A percentile compares a stretch with the other conserved stretches of the same genome.
These are phyloP conservation scores for Leucosporidium yakuticum DNA, from an alignment of 768 basidiomycete species.

Conservation along the genomic window DNA sequence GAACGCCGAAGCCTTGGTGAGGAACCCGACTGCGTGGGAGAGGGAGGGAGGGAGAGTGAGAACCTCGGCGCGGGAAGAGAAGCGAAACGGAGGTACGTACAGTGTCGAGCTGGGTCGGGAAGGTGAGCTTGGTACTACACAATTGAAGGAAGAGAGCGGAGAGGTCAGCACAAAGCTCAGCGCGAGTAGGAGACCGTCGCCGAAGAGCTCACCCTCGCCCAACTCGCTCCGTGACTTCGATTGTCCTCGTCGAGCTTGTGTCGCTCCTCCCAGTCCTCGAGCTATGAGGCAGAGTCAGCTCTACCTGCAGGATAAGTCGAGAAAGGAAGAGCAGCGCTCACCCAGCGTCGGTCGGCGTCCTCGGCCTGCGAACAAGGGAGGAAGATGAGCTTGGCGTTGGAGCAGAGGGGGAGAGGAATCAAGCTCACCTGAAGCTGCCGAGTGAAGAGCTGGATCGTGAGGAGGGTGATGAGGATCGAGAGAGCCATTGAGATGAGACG, in stretches of 20 bases:
- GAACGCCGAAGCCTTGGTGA: background rate
- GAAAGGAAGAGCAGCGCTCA: background rate
- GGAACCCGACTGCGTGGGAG: background rate
- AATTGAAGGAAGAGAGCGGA: too few species aligned
- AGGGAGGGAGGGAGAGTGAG: too few species aligned
- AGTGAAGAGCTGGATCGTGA: slow-evolving; percentile 37
- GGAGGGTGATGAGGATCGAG: slow-evolving; percentile 30
- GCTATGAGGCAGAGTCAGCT: background rate
- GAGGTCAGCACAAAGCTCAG: background rate
- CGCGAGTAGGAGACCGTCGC: background rate
- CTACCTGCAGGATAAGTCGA: background rate
- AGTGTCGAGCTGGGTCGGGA: background rate
- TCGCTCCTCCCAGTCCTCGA: background rate
- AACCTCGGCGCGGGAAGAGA: background rate
- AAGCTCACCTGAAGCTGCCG: slow-evolving; percentile 15
- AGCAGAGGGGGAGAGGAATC: background rate
- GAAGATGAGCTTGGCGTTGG: too few species aligned
- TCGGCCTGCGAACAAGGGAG: background rate
- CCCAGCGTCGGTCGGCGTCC: slow-evolving; percentile 1
- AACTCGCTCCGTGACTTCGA: background rate
- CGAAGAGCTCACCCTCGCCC: background rate
- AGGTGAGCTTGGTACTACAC: background rate
- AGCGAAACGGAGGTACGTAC: background rate
- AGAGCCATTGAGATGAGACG: slow-evolving; percentile 11
- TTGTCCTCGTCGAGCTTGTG: background rate